Conservation (phyloP, 495 filamentous ascomycete genomes). For the Usnea hakonensis region DNA sequence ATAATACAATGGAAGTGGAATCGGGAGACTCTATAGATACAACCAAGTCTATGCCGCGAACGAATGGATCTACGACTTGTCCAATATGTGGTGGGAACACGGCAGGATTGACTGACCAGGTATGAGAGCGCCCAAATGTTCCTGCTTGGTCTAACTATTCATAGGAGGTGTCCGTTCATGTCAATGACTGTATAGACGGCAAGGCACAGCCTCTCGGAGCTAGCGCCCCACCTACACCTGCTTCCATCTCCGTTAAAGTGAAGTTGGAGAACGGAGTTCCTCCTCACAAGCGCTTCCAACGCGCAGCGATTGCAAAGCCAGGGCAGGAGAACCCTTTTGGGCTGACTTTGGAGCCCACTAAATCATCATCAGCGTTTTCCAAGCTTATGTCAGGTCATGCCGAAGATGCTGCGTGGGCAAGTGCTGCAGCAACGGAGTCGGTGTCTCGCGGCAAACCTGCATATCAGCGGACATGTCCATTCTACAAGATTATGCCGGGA, state of each 20-base stretch:
- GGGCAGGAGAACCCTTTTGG: constrained; percentile 69
- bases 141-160: constrained; percentile 19
- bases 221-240: background rate
- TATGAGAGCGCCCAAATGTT: constrained; percentile 27
- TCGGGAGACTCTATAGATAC: constrained; percentile 9
- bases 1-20: background rate
- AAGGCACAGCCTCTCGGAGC: constrained; percentile 45
- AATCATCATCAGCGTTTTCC: constrained; percentile 64
- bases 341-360: constrained; percentile 33
- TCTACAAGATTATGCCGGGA: constrained; percentile 94
- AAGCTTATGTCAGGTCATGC: constrained; percentile 87
- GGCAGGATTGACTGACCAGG: constrained; percentile 48
- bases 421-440: constrained; percentile 70
- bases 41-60: constrained; percentile 25
- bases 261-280: constrained; percentile 27
- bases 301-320: constrained; percentile 62
- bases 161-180: constrained; percentile 58
- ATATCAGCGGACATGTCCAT: constrained; percentile 85
- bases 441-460: constrained; percentile 80
- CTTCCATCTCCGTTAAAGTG: constrained; percentile 13
- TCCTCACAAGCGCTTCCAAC: constrained; percentile 50
- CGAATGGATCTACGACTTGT: constrained; percentile 43
- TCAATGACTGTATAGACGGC: constrained; percentile 89
- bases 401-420: constrained; percentile 84
- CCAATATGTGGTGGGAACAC: constrained; percentile 68